phyloP scores from a whole-genome alignment of 2,329 filamentous ascomycete genomes.

The Cadophora sp. region DNA sequence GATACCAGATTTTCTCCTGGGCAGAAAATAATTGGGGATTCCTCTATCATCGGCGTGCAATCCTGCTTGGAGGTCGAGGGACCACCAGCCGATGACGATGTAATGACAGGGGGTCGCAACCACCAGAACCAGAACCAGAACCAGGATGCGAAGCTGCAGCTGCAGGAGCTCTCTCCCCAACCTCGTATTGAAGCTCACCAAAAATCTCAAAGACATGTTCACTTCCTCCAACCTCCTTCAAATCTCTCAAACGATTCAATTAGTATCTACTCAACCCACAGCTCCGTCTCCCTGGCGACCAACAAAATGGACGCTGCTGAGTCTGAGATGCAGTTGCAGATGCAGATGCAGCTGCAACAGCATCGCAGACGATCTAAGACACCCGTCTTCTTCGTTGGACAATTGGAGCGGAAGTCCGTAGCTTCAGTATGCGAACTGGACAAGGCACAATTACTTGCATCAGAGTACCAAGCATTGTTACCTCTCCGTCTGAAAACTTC shows the following conservation, averaged over 20 bases:
- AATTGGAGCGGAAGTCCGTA: constrained; percentile 35
- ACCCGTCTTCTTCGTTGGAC: constrained; percentile 40
- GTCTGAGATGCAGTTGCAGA: background rate
- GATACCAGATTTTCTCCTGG: constrained; percentile 21
- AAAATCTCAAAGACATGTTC: background rate
- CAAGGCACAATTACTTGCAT: constrained; percentile 34
- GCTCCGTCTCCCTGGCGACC: background rate
- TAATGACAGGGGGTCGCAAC: constrained; percentile 11
- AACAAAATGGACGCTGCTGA: constrained; percentile 17
- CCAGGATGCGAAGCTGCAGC: constrained; percentile 11
- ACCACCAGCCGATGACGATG: constrained; percentile 11
- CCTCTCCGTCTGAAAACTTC: constrained; percentile 25
- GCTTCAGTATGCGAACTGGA: constrained; percentile 26
- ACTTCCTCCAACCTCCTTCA: constrained; percentile 10
- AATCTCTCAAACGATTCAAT: constrained; percentile 23
- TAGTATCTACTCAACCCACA: constrained; percentile 24
- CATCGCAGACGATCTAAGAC: constrained; percentile 36
- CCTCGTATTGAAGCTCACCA: constrained; percentile 6
- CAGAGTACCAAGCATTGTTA: constrained; percentile 35
- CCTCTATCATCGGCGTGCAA: background rate
- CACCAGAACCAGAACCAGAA: too few species aligned
- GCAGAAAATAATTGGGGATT: constrained; percentile 17
- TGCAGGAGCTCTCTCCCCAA: background rate
- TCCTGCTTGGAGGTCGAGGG: constrained; percentile 12
- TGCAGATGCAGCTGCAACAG: too few species aligned